Conservation (phyloP, 2,329 filamentous ascomycete genomes). For the Colletotrichum liaoningense region DNA sequence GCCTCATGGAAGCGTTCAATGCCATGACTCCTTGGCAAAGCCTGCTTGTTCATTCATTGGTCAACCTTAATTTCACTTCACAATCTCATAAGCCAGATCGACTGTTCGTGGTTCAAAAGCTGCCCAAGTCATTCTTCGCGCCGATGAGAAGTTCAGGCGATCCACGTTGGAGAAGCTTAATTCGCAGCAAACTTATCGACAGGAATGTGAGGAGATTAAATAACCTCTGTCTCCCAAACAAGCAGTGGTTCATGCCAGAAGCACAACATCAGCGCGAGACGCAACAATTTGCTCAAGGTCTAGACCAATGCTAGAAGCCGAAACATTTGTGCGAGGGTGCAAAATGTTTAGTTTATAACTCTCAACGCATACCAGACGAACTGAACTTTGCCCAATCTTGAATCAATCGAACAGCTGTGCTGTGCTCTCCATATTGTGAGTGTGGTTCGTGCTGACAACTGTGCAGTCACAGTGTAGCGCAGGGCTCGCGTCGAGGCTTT, state of each 20-base stretch:
- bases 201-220: not conserved
- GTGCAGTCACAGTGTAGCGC: not conserved
- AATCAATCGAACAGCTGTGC: not conserved
- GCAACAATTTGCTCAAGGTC: not conserved
- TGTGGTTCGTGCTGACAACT: constrained; percentile 1
- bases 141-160: not conserved
- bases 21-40: not conserved
- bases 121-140: not conserved
- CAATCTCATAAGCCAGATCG: not conserved
- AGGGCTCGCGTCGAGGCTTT: not conserved
- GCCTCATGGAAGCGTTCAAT: not conserved
- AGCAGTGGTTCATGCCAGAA: constrained; percentile 6
- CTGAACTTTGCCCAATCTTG: constrained; percentile 6
- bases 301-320: not conserved
- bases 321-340: not conserved
- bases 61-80: not conserved
- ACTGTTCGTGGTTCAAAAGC: not conserved
- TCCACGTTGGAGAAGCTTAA: not conserved
- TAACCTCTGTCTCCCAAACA: not conserved
- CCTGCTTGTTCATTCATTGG: not conserved
- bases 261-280: not conserved
- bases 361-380: constrained; percentile 6
- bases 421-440: not conserved
- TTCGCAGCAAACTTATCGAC: not conserved
- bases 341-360: not conserved